Evolutionary conservation across 208 protist genomes (phyloP), one percentile per base, ranked within the genome.

Genomic region (Acanthamoeba lenticulata): DNA sequence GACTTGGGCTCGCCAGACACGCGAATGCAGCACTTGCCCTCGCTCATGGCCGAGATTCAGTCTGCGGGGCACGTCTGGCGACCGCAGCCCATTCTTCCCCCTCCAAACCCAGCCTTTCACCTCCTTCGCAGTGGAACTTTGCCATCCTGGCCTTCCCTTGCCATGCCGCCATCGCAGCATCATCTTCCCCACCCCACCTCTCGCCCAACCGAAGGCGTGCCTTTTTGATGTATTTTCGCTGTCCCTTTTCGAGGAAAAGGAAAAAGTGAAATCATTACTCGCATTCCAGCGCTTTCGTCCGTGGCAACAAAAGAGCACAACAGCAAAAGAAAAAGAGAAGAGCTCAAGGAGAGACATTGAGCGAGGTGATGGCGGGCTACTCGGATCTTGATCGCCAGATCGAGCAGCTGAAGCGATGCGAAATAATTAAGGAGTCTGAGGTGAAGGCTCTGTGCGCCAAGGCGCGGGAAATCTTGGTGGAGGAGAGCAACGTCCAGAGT

Each of bases 321-420:
- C 21, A 7, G 21, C 24, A 38, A 49, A 86, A 9, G 5, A 52
- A 60, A 44, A 57, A 15, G 52, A 86, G 77, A 86, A 88, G 79
- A 47, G 69, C 3, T 5, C 2, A 29, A 49, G 69, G 27, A 86
- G 83, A 34, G 45, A 89, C 13, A 42, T n/a, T 36, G 13, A 89
- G 19, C 36, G 24, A 21, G 15, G 24, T 79, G 24, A 92, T 92
- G 86, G 86, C 86, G 40, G 86, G 86, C 40, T 92, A 92, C 55
- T 92, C 86, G 52, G 98, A 98, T 72, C 97, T 99, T 60, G 99
- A 99, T 96, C 96, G 98, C 92, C 98, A 99, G 92, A 99, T 99
- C 38, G 98, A 99, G 95, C 98, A 98, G 93, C 97, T 99, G 32
- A 98, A 97, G 83, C 97, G 98, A 91, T 99, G 99, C 77, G 98